A percentile compares a stretch with the other conserved stretches of the same genome.
Conservation (phyloP, 1,139 yeast genomes). For the Candida glucosophila region DNA sequence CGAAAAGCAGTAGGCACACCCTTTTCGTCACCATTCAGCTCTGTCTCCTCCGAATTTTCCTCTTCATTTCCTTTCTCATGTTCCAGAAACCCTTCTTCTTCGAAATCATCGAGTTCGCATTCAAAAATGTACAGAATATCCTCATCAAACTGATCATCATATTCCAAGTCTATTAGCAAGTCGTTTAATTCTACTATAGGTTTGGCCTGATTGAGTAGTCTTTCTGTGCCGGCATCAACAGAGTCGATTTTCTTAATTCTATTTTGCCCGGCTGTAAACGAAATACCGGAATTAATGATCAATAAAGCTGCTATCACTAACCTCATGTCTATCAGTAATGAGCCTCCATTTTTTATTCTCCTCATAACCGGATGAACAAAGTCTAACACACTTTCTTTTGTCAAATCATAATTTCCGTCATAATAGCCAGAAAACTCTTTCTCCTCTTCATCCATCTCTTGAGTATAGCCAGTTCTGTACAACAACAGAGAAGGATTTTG, state of each 20-base stretch:
- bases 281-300: constrained; percentile 17
- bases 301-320: constrained; percentile 21
- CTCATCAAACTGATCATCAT: constrained; percentile 64
- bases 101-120: constrained; percentile 37
- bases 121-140: constrained; percentile 68
- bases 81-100: constrained; percentile 21
- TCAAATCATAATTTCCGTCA: constrained; percentile 39
- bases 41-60: constrained; percentile 1
- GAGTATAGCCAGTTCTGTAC: constrained; percentile 8
- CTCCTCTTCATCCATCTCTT: constrained; percentile 4
- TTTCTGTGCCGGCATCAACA: constrained; percentile 5
- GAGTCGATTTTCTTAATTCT: constrained; percentile 7
- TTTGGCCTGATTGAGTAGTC: constrained; percentile 16
- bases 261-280: constrained; percentile 11
- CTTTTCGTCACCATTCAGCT: constrained; percentile 1
- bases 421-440: constrained; percentile 5
- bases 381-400: constrained; percentile 44
- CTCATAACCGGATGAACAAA: constrained; percentile 59
- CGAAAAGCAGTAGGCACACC: constrained; percentile 21
- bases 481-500: constrained; percentile 24
- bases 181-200: constrained; percentile 39
- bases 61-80: constrained; percentile 13
- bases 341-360: constrained; percentile 45
- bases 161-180: constrained; percentile 46
- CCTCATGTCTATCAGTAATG: constrained; percentile 48